Percentiles rank a stretch among this genome's conserved stretches.
phyloP scores from a whole-genome alignment of 768 basidiomycete species.

The Termitomyces sp. region DNA sequence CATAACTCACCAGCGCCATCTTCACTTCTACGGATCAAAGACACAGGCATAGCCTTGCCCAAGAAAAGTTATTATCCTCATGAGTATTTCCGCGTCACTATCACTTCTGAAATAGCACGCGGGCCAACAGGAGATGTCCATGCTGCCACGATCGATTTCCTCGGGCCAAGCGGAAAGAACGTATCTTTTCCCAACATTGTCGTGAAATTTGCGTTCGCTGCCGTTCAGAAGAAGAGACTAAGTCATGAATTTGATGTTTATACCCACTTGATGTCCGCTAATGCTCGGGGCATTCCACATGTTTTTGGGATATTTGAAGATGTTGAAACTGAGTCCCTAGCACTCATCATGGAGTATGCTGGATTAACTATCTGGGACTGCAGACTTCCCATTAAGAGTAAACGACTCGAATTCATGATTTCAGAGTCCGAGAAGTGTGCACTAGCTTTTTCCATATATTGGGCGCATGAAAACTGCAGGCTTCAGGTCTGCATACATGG shows the following conservation, averaged over 20 bases:
- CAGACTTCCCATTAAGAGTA: background rate
- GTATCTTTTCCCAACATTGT: background rate
- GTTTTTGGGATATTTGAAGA: slow-evolving; percentile 13
- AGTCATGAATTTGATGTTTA: slow-evolving; percentile 11
- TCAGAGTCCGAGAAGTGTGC: background rate
- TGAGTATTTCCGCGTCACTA: slow-evolving; percentile 11
- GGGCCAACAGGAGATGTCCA: slow-evolving; percentile 15
- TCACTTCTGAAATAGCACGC: slow-evolving; percentile 8
- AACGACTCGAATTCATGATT: background rate
- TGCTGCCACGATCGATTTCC: slow-evolving; percentile 7
- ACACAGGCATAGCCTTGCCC: background rate
- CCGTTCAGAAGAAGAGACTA: slow-evolving; percentile 3
- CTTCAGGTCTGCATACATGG: background rate
- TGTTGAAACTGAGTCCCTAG: slow-evolving; percentile 1
- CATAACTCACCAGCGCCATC: slow-evolving; percentile 12
- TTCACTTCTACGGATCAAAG: slow-evolving; percentile 5
- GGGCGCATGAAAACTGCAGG: too few species aligned
- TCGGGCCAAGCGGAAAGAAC: background rate
- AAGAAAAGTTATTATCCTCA: background rate
- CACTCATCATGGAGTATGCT: slow-evolving; percentile 6
- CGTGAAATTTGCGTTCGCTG: slow-evolving; percentile 11
- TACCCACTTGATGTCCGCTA: background rate
- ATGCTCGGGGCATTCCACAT: slow-evolving; percentile 8
- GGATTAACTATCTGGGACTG: background rate
- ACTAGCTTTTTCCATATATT: too few species aligned